These are phyloP conservation scores for Hypoxylon sp. DNA, from an alignment of 2,329 filamentous ascomycete genomes.

Conservation along the genomic window DNA sequence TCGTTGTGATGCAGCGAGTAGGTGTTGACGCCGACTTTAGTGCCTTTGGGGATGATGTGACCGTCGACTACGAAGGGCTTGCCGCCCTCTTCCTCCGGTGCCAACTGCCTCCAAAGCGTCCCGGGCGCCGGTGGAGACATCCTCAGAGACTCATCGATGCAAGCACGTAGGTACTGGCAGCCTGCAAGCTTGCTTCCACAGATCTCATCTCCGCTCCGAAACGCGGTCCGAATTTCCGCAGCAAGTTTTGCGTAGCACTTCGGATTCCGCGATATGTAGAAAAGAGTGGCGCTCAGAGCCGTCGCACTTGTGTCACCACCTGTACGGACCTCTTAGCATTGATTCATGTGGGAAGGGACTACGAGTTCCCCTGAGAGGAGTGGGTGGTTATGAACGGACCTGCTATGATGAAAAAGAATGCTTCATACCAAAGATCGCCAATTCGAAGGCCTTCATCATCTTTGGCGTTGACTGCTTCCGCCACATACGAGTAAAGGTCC, in stretches of 20 bases:
- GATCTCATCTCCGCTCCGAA: constrained; percentile 34
- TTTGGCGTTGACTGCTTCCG: constrained; percentile 18
- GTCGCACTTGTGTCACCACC: constrained; percentile 55
- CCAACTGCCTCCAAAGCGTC: constrained; percentile 33
- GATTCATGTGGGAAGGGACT: neutral
- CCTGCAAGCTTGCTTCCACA: constrained; percentile 16
- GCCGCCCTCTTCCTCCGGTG: constrained; percentile 11
- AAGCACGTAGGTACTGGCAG: constrained; percentile 43
- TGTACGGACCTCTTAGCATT: constrained; percentile 32
- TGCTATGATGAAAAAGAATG: constrained; percentile 37
- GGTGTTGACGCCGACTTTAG: constrained; percentile 25
- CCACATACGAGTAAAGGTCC: constrained; percentile 66
- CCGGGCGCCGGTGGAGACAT: constrained; percentile 38
- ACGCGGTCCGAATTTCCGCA: constrained; percentile 39
- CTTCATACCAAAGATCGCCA: constrained; percentile 41
- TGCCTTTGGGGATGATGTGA: constrained; percentile 32
- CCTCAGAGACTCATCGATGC: constrained; percentile 45
- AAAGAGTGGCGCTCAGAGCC: constrained; percentile 43
- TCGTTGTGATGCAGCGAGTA: constrained; percentile 41
- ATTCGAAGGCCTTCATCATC: constrained; percentile 16
- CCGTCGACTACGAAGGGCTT: constrained; percentile 35
- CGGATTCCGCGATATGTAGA: constrained; percentile 48
- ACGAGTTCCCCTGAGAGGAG: no score
- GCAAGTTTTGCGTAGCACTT: constrained; percentile 37
- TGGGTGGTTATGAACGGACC: constrained; percentile 12